These are phyloP conservation scores for Tylopilus intermedius DNA, from an alignment of 768 basidiomycete species.

Conservation along the genomic window DNA sequence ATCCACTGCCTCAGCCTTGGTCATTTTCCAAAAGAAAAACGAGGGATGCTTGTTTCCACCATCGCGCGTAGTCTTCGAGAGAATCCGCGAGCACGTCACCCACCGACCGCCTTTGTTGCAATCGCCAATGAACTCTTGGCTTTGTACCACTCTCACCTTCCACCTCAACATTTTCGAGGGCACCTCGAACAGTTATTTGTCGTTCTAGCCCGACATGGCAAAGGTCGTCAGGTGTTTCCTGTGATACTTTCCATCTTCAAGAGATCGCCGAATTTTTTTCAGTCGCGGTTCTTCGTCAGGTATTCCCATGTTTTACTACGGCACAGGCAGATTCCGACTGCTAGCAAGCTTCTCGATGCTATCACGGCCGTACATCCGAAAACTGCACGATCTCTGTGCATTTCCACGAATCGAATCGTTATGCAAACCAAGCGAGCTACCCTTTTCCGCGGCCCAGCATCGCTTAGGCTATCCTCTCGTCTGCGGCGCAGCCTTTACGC, in stretches of 20 bases:
- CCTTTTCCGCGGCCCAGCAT: slow-evolving; percentile 5
- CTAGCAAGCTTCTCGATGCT: slow-evolving; percentile 29
- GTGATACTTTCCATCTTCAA: slow-evolving; percentile 38
- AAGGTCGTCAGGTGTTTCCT: slow-evolving; percentile 33
- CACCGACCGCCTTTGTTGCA: slow-evolving; percentile 26
- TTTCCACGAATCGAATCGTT: slow-evolving; percentile 2
- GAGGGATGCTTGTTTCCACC: slow-evolving; percentile 35
- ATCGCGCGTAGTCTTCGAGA: slow-evolving; percentile 37
- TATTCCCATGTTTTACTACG: slow-evolving; percentile 37
- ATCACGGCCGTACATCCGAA: slow-evolving; percentile 12
- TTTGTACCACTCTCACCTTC: slow-evolving; percentile 34
- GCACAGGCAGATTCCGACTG: slow-evolving; percentile 36
- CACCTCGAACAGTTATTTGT: slow-evolving; percentile 42
- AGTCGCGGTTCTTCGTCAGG: slow-evolving; percentile 34
- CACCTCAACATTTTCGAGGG: slow-evolving; percentile 38
- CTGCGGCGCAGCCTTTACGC: slow-evolving; percentile 4
- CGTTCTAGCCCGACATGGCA: slow-evolving; percentile 35
- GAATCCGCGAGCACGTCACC: slow-evolving; percentile 29
- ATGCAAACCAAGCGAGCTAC: slow-evolving; percentile 4
- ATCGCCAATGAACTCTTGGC: slow-evolving; percentile 34
- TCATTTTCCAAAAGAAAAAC: slow-evolving; percentile 28
- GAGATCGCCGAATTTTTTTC: slow-evolving; percentile 36
- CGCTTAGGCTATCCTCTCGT: slow-evolving; percentile 17
- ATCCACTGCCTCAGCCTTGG: slow-evolving; percentile 32
- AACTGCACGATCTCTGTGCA: slow-evolving; percentile 9